Evolutionary conservation across 2,329 filamentous ascomycete species (phyloP).

Genomic region (Bimuria novae-zelandiae): DNA sequence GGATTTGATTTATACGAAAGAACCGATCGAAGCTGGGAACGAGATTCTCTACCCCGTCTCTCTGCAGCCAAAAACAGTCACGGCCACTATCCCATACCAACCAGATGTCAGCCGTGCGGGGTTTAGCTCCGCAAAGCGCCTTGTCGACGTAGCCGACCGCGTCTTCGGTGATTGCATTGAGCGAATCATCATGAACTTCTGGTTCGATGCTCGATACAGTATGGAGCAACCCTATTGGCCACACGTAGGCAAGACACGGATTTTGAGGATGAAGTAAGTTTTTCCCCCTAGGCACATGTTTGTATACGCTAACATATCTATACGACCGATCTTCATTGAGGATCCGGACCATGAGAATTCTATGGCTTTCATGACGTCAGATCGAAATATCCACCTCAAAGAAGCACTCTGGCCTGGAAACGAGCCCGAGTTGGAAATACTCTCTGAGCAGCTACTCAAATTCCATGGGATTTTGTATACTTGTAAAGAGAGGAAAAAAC

Average conservation of each 20-base stretch:
- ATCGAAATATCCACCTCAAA: slow-evolving; percentile 3
- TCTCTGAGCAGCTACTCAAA: background rate
- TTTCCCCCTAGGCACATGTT: background rate
- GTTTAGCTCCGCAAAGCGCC: slow-evolving; percentile 8
- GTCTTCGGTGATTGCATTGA: slow-evolving; percentile 5
- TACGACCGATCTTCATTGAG: background rate
- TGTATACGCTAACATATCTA: slow-evolving; percentile 4
- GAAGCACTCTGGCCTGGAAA: background rate
- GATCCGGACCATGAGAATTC: background rate
- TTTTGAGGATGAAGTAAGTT: background rate
- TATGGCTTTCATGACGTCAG: slow-evolving; percentile 12
- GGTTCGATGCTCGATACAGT: background rate
- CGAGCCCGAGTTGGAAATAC: no score
- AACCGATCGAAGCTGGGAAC: background rate
- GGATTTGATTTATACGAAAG: background rate
- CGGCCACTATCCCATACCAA: background rate
- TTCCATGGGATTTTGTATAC: background rate
- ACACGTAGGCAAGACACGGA: slow-evolving; percentile 3
- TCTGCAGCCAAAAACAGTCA: slow-evolving; percentile 6
- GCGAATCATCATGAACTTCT: slow-evolving; percentile 2
- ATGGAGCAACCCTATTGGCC: slow-evolving; percentile 8
- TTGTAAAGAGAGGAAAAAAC: background rate
- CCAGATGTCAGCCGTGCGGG: background rate
- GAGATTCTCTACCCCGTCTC: slow-evolving; percentile 3
- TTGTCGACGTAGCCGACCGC: slow-evolving; percentile 5